These are phyloP conservation scores for Calonectria naviculata DNA, from an alignment of 2,329 filamentous ascomycete genomes.

Conservation along the genomic window DNA sequence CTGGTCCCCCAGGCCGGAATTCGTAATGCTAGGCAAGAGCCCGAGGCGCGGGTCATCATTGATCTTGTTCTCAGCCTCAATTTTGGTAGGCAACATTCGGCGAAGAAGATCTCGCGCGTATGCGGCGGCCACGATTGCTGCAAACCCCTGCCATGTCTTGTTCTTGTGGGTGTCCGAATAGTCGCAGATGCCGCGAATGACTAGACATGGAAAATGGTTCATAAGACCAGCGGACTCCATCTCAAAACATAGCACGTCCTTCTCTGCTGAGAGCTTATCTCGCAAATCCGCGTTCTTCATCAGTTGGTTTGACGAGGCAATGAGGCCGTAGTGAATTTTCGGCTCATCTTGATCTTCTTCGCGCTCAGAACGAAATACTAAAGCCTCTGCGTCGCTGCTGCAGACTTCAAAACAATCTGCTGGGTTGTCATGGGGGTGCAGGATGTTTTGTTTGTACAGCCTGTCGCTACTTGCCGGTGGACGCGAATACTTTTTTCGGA, in stretches of 20 bases:
- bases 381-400: neutral
- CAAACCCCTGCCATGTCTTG: constrained; percentile 47
- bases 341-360: neutral
- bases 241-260: neutral
- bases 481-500: neutral
- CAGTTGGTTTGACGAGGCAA: neutral
- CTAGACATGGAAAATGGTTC: constrained; percentile 42
- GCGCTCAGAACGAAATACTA: neutral
- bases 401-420: neutral
- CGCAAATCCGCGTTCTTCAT: neutral
- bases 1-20: neutral
- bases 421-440: neutral
- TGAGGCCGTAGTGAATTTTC: neutral
- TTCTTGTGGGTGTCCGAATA: constrained; percentile 49
- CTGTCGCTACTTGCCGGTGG: neutral
- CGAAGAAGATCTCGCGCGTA: constrained; percentile 19
- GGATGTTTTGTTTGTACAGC: neutral
- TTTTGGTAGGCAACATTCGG: neutral
- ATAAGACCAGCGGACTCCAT: constrained; percentile 36
- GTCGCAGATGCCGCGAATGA: constrained; percentile 50
- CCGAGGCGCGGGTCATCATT: neutral
- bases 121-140: constrained; percentile 45
- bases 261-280: neutral
- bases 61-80: neutral
- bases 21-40: neutral